phyloP scores from a whole-genome alignment of 345 rosid species.

The Eucalyptus cloeziana region DNA sequence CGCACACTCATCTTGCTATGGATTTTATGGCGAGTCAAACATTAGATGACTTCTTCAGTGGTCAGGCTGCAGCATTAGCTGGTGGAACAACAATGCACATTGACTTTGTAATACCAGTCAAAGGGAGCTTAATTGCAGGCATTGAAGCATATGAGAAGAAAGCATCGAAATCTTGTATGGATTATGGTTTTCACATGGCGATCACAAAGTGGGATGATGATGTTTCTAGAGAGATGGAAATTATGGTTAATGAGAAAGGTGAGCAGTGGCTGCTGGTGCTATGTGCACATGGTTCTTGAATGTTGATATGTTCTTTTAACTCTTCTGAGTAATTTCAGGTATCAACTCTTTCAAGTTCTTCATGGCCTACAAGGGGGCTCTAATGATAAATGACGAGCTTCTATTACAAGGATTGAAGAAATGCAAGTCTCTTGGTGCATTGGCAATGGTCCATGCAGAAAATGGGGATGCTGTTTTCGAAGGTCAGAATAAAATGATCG shows the following conservation, averaged over 20 bases:
- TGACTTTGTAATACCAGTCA: slow-evolving; percentile 80
- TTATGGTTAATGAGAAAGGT: slow-evolving; percentile 87
- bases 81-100: slow-evolving; percentile 99
- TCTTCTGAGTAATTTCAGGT: slow-evolving; percentile 25
- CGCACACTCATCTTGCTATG: slow-evolving; percentile 84
- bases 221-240: slow-evolving; percentile 79
- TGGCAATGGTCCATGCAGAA: slow-evolving; percentile 99
- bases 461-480: slow-evolving; percentile 95
- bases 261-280: background rate
- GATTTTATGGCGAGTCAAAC: slow-evolving; percentile 72
- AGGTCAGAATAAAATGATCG: slow-evolving; percentile 90
- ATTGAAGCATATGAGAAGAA: slow-evolving; percentile 59
- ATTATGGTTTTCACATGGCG: slow-evolving; percentile 97
- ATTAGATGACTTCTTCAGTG: slow-evolving; percentile 86
- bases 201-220: slow-evolving; percentile 85
- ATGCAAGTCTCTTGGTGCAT: slow-evolving; percentile 93
- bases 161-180: slow-evolving; percentile 74
- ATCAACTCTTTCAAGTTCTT: slow-evolving; percentile 98
- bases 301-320: background rate
- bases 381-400: slow-evolving; percentile 83
- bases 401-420: slow-evolving; percentile 68
- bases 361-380: slow-evolving; percentile 82
- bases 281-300: background rate
- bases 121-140: slow-evolving; percentile 73
- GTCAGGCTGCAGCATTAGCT: slow-evolving; percentile 98